Percentiles rank a stretch among this genome's conserved stretches.
Conservation (phyloP, 768 basidiomycete species). For the Erythrobasidium yunnanense region DNA sequence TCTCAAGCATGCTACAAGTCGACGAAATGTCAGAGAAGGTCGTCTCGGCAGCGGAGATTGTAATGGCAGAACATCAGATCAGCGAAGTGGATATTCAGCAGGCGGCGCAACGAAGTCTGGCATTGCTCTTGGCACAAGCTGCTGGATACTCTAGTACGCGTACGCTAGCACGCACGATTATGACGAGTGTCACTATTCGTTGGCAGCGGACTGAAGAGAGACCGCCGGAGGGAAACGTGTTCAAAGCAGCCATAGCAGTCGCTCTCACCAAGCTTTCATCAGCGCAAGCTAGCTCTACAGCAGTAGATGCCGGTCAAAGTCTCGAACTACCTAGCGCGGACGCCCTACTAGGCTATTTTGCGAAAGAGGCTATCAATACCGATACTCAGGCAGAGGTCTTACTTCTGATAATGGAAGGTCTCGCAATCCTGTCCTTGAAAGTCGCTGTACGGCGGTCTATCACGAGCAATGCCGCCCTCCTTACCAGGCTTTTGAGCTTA, state of each 20-base stretch:
- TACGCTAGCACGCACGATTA: neutral
- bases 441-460: neutral
- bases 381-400: too few relatives aligned
- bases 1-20: neutral
- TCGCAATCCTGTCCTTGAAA: slow-evolving; percentile 7
- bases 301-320: too few relatives aligned
- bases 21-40: neutral
- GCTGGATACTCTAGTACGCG: neutral
- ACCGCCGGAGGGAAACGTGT: too few relatives aligned
- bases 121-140: slow-evolving; percentile 1
- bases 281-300: too few relatives aligned
- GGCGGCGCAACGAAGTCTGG: neutral
- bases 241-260: too few relatives aligned
- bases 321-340: too few relatives aligned
- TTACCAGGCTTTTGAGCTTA: neutral
- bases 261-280: too few relatives aligned
- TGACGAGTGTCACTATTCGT: neutral
- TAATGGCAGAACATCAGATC: neutral
- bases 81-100: neutral
- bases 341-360: too few relatives aligned
- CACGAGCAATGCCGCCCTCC: neutral
- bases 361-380: too few relatives aligned
- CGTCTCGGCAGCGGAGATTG: neutral
- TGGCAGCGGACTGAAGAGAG: neutral
- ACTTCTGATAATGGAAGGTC: neutral